Base-by-base conservation (phyloP, 164 flowering plant species). In the Vitis rotundifolia region DNA sequence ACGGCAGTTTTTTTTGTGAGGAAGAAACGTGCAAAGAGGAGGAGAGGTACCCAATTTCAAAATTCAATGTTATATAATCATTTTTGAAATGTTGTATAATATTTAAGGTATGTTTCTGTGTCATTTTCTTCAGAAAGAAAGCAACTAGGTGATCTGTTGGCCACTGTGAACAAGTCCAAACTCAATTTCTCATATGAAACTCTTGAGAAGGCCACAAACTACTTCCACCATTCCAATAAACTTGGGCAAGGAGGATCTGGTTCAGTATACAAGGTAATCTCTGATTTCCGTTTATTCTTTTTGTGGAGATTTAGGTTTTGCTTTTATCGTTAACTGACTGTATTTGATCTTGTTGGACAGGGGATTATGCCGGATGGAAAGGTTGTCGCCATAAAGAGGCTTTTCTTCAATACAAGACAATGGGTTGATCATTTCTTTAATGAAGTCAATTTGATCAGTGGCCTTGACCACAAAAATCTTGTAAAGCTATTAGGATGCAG, bases 401-500 rank as follows among this genome's bases (percentile, higher is more conserved):
- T 93, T 3, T 82, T 90, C 71, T 91, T 87, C 81, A 90, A 84
- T 70, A 87, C 93, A 47, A 82, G 83, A 60, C 97, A 93, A 66
- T 90, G 98, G 93, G 98, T 84, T 3, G 97, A 90, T 69, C 86
- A 91, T 68, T 93, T 93, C 82, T 93, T 90, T 71, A 91, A 91
- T 74, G 97, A 91, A 81, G 94, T 93, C 22, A 91, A 90, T 58
- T 71, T 93, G 69, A 87, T 93, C 64, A 87, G 93, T 54, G 85
- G 73, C 54, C 79, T 91, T 69, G 56, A 82, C 49, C 98, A 93
- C 80, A 88, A 83, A 61, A 91, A 93, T 75, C 89, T 93, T 15
- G 95, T 90, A 2, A 80, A 80, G 79, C 76, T 93, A 70, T 68
- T 93, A 73, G 98, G 97, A 9, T 93, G 94, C 84, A 93, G 98